Evolutionary conservation across 805 yeast genomes (phyloP).

Genomic region (Yamadazyma sp.): DNA sequence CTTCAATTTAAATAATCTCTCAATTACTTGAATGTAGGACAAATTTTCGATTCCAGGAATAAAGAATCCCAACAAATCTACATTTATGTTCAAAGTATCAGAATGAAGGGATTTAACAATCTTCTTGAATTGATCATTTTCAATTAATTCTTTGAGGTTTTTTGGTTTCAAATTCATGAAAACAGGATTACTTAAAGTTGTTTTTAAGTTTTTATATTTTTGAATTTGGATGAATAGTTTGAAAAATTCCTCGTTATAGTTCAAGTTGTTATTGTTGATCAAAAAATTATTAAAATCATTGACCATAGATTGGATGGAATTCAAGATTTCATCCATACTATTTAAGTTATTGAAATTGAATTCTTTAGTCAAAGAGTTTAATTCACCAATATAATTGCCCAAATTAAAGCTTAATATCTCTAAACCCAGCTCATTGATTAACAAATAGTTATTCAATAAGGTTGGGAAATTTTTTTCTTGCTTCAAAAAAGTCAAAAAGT

Average conservation of each 20-base stretch:
- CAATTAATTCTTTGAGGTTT: slow-evolving; percentile 5
- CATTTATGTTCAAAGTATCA: neutral
- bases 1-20: slow-evolving; percentile 3
- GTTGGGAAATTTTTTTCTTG: slow-evolving; percentile 17
- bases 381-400: slow-evolving; percentile 16
- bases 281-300: slow-evolving; percentile 17
- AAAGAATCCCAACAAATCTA: slow-evolving; percentile 5
- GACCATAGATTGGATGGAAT: slow-evolving; percentile 16
- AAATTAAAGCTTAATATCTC: slow-evolving; percentile 9
- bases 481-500: slow-evolving; percentile 15
- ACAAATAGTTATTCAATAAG: slow-evolving; percentile 16
- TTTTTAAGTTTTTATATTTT: slow-evolving; percentile 20
- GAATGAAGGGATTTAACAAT: neutral
- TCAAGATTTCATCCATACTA: slow-evolving; percentile 16
- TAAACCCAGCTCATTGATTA: slow-evolving; percentile 10
- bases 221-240: slow-evolving; percentile 21
- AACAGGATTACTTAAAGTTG: slow-evolving; percentile 14
- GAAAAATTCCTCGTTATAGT: slow-evolving; percentile 15
- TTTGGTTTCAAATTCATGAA: slow-evolving; percentile 5
- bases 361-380: slow-evolving; percentile 19
- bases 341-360: slow-evolving; percentile 16
- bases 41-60: neutral
- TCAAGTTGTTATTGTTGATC: slow-evolving; percentile 9
- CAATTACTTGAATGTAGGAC: slow-evolving; percentile 5
- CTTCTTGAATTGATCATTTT: slow-evolving; percentile 3